Evolutionary conservation across 257 asterid species (phyloP).

Genomic region (Osmanthus fragrans): DNA sequence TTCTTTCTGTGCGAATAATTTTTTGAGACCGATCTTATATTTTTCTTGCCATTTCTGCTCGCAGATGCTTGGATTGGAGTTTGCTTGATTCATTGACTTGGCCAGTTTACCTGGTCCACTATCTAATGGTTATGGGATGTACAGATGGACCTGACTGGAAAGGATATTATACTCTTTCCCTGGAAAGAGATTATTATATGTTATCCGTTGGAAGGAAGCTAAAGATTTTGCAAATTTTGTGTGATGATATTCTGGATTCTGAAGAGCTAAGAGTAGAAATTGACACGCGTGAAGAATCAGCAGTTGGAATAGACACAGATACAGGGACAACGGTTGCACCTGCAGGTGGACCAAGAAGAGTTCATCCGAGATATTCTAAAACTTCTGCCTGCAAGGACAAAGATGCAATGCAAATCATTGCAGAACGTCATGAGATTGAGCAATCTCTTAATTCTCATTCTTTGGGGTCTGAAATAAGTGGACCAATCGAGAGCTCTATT

Average conservation of each 20-base stretch:
- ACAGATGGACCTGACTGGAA: constrained; percentile 61
- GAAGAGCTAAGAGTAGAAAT: constrained; percentile 76
- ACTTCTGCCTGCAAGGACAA: constrained; percentile 52
- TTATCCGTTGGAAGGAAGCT: constrained; percentile 67
- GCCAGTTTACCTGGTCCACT: constrained; percentile 70
- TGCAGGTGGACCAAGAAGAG: constrained; percentile 52
- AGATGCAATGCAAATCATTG: constrained; percentile 36
- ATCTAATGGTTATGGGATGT: constrained; percentile 58
- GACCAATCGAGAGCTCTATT: constrained; percentile 34
- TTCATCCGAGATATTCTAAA: constrained; percentile 65
- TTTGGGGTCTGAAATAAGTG: constrained; percentile 36
- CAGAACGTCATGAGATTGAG: constrained; percentile 38
- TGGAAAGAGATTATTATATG: constrained; percentile 71
- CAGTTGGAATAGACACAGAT: constrained; percentile 63
- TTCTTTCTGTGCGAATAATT: constrained; percentile 5
- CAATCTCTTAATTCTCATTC: constrained; percentile 23
- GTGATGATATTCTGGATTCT: constrained; percentile 73
- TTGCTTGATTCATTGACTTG: constrained; percentile 83
- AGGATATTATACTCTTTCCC: constrained; percentile 54
- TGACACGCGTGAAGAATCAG: constrained; percentile 65
- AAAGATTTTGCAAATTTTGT: constrained; percentile 64
- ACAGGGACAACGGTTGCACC: constrained; percentile 35
- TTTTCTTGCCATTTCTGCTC: constrained; percentile 18
- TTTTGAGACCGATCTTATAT: neutral
- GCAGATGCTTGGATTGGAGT: constrained; percentile 80